Percentiles rank a stretch among this genome's conserved stretches.
Conservation (phyloP, 495 filamentous ascomycete species). For the Aspergillus taichungensis region DNA sequence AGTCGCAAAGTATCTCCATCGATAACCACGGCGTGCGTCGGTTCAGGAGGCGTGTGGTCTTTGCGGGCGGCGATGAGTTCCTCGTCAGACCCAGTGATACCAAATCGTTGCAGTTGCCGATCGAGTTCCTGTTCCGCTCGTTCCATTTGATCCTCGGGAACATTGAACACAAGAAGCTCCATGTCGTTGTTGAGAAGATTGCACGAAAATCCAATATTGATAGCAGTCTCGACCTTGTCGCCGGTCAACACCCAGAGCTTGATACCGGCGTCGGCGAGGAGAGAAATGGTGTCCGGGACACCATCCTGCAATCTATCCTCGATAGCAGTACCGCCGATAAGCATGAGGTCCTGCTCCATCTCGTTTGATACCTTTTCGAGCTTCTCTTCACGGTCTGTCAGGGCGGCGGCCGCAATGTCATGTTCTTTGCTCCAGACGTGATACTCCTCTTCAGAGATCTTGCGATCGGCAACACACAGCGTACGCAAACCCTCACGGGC, state of each 20-base stretch:
- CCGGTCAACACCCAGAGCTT: constrained; percentile 99
- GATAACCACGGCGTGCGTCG: constrained; percentile 94
- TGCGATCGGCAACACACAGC: constrained; percentile 84
- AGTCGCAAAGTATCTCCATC: constrained; percentile 91
- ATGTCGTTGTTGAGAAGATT: constrained; percentile 96
- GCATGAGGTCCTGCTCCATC: constrained; percentile 82
- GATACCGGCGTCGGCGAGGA: constrained; percentile 90
- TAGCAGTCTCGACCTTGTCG: constrained; percentile 98
- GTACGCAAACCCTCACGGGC: constrained; percentile 92
- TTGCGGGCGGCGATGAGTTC: constrained; percentile 70
- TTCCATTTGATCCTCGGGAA: constrained; percentile 61
- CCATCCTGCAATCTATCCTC: constrained; percentile 97
- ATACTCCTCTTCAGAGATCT: constrained; percentile 81
- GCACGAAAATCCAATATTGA: constrained; percentile 99
- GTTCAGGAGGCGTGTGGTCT: constrained; percentile 73
- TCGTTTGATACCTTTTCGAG: constrained; percentile 80
- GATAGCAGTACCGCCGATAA: constrained; percentile 94
- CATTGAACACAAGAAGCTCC: constrained; percentile 89
- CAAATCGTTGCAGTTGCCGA: constrained; percentile 60
- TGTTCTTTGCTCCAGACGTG: constrained; percentile 76
- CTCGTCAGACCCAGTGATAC: constrained; percentile 76
- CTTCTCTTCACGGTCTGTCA: constrained; percentile 87
- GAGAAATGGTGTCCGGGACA: constrained; percentile 90
- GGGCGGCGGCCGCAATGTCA: constrained; percentile 74
- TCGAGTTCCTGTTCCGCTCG: constrained; percentile 63